These are phyloP conservation scores for Medicago ruthenica DNA, from an alignment of 306 rosid genomes.

Conservation along the genomic window DNA sequence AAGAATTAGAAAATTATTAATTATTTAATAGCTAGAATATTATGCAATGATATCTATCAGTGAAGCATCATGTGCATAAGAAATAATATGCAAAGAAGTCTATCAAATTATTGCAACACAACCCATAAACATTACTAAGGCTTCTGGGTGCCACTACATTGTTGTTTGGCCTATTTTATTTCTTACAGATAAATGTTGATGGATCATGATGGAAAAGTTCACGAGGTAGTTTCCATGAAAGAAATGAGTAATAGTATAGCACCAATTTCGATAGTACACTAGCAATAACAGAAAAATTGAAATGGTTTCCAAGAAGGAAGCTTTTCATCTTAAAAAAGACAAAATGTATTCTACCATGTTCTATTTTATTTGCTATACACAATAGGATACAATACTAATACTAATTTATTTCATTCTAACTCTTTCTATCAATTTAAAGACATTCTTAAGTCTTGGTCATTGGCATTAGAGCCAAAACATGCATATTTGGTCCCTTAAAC, in stretches of 20 bases:
- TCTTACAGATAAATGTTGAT: not conserved
- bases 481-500: not conserved
- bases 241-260: not conserved
- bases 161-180: not conserved
- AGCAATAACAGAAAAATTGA: not conserved
- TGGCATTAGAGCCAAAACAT: not conserved
- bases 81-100: not conserved
- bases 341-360: not conserved
- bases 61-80: too few relatives aligned
- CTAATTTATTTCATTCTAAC: not conserved
- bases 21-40: too few relatives aligned
- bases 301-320: not conserved
- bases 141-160: not conserved
- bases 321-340: not conserved
- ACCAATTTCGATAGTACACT: not conserved
- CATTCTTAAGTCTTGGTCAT: not conserved
- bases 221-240: conserved; percentile 10
- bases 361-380: not conserved
- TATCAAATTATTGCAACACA: not conserved
- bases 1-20: too few relatives aligned
- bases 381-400: not conserved
- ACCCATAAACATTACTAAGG: not conserved
- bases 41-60: too few relatives aligned
- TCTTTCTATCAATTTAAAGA: not conserved
- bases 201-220: not conserved